Evolutionary conservation across 495 filamentous ascomycete genomes (phyloP), one percentile per base, ranked within the genome.

Genomic region (Cudoniella acicularis): DNA sequence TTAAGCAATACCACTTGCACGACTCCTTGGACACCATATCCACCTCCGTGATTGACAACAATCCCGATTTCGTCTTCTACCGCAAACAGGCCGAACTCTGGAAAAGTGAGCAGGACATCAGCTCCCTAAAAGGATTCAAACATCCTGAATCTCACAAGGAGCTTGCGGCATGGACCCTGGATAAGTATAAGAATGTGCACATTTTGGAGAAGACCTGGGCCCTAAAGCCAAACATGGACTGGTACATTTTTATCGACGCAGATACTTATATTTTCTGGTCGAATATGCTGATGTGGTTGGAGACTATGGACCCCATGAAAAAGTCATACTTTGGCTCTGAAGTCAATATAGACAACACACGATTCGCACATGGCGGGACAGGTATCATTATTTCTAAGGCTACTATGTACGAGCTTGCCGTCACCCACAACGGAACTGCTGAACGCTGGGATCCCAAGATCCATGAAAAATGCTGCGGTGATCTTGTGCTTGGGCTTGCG

Each of bases 241-340:
- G 84, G 83, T 89, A 83, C 64, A 64, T 88, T 48, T 87, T 88
- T 64, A 81, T 88, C 69, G 86, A 88, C 53, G 84, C 84, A 8
- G 86, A 88, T 68, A 86, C 85, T 3, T 86, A 85, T 62, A 71
- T 86, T 50, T 76, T 85, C 10, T 88, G 84, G 83, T 70, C 78
- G 21, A 88, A 81, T 46, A 62, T 87, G 45, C 69, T 83, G 26
- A 67, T 71, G 23, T 88, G 83, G 84, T 68, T 87, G 27, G 65
- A 67, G 30, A 67, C 68, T 40, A 73, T 86, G 58, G 75, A 52
- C 13, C 30, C 30, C 6, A 36, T 6, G 6, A 36, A 36, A 13
- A 36, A 36, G 13, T 36, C 30, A 36, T 89, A 87, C 23, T 52
- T 59, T 18, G 56, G 56, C 1, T 52, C 56, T 10, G 75, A 69